These are phyloP conservation scores for Termitomyces sp. DNA, from an alignment of 768 basidiomycete genomes.

Conservation along the genomic window DNA sequence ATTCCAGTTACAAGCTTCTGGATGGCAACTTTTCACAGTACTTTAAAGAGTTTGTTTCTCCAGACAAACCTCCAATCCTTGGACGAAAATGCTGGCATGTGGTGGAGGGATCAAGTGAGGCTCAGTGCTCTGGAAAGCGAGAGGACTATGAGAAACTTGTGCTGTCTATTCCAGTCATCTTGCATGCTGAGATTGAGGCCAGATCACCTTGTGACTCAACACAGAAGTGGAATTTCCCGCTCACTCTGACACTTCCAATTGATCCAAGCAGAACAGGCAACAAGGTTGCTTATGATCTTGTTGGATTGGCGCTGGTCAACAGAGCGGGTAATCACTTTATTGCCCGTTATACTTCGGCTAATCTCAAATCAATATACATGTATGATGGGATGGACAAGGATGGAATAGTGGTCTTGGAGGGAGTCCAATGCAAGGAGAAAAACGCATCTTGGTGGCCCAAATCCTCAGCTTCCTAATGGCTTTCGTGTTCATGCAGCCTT, in stretches of 20 bases:
- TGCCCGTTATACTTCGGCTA: neutral
- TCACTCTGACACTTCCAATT: neutral
- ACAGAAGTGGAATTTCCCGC: constrained; percentile 7
- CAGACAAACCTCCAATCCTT: neutral
- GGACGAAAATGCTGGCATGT: constrained; percentile 4
- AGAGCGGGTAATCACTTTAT: neutral
- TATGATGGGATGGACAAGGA: neutral
- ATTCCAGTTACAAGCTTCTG: neutral
- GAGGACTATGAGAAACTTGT: neutral
- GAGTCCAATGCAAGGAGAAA: neutral
- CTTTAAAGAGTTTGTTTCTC: neutral
- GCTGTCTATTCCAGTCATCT: neutral
- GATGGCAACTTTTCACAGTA: neutral
- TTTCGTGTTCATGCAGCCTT: constrained; percentile 1
- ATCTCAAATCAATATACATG: neutral
- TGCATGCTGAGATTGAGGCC: constrained; percentile 3
- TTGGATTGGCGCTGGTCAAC: constrained; percentile 1
- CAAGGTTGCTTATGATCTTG: constrained; percentile 2
- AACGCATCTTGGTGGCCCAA: neutral
- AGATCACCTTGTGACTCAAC: neutral
- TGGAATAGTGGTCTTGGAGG: neutral
- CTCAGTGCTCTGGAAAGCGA: neutral
- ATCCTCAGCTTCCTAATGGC: neutral
- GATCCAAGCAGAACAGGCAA: neutral
- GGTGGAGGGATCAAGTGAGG: neutral